phyloP scores from a whole-genome alignment of 495 filamentous ascomycete genomes.

The Penicillium cataractarum region DNA sequence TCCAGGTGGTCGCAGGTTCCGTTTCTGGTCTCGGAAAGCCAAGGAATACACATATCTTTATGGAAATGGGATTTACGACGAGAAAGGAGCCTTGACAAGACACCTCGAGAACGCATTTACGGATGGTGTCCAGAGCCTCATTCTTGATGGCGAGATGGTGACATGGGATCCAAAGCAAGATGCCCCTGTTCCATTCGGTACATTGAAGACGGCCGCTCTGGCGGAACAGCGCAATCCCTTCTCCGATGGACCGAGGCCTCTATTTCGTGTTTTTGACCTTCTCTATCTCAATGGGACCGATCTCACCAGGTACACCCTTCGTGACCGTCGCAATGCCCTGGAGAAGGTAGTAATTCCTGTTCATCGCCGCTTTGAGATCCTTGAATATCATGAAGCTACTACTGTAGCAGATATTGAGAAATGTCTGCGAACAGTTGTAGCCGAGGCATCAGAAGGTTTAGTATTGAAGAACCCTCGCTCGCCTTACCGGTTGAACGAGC shows the following conservation, averaged over 20 bases:
- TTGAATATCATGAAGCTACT: conserved; percentile 68
- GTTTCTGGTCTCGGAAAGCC: conserved; percentile 93
- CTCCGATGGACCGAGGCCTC: conserved; percentile 71
- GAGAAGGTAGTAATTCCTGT: conserved; percentile 65
- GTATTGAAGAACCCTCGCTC: conserved; percentile 94
- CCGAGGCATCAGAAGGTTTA: conserved; percentile 85
- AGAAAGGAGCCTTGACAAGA: conserved; percentile 76
- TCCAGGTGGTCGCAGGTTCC: conserved; percentile 73
- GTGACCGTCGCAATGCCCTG: conserved; percentile 79
- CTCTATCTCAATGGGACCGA: conserved; percentile 81
- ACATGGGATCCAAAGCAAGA: conserved; percentile 94
- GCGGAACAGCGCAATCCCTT: conserved; percentile 79
- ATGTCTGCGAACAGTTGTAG: conserved; percentile 78
- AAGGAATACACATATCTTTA: conserved; percentile 98
- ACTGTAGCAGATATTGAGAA: conserved; percentile 74
- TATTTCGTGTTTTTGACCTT: conserved; percentile 89
- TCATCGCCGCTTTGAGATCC: conserved; percentile 80
- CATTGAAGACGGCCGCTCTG: conserved; percentile 88
- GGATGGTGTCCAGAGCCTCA: conserved; percentile 77
- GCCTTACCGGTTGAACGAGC: conserved; percentile 82
- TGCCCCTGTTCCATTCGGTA: conserved; percentile 86
- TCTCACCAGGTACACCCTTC: conserved; percentile 79
- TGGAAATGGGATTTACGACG: conserved; percentile 74
- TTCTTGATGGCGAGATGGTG: conserved; percentile 97
- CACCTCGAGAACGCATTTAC: conserved; percentile 80